Evolutionary conservation across 1,284 basidiomycete genomes (phyloP), one percentile per base, ranked within the genome.

Genomic region (Apiotrichum gamsii): DNA sequence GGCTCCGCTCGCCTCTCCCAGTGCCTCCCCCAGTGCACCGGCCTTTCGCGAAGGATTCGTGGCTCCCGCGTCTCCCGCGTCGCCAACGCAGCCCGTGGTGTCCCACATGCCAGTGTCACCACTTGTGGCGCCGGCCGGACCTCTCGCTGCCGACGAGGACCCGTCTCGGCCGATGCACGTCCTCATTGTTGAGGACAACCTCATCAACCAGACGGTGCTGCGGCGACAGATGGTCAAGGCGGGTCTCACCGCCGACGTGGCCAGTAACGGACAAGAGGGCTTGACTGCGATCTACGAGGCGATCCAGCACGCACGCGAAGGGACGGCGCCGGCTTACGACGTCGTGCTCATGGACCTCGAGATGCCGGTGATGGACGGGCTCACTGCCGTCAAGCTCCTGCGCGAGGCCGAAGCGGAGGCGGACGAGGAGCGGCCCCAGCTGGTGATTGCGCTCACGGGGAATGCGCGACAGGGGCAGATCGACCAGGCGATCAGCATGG

Each of bases 181-280:
- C 16, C 57, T 69, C 6, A 59, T 72, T 13, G 65, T 70, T 16
- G 67, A 73, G 47, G 75, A 76, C 51, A 75, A 76, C 47, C 46
- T 66, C 24, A 74, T 76, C 63, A 74, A 74, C 49, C 72, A 72
- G 44, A 72, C 68, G 20, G 68, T 75, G 1, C 54, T 76, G 10
- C 64, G 64, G 44, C 61, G 73, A 2, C 74, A 75, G 49, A 60
- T 76, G 20, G 51, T 61, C 34, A 70, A 68, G 43, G 64, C 66
- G 3, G 69, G 69, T 8, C 52, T 70, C 30, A 61, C 57, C 1
- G 69, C 65, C 33, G 63, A 68, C 43, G 35, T 24, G 14, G 73
- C 73, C 3, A 64, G 67, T 36, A 66, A 75, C 48, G 75, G 74
- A 8, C 60, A 65, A 15, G 70, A 74, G 40, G 74, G 69, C 0